Percentiles rank a stretch among this genome's conserved stretches.
Conservation (phyloP, 805 yeast genomes). For the Metschnikowia lunata region DNA sequence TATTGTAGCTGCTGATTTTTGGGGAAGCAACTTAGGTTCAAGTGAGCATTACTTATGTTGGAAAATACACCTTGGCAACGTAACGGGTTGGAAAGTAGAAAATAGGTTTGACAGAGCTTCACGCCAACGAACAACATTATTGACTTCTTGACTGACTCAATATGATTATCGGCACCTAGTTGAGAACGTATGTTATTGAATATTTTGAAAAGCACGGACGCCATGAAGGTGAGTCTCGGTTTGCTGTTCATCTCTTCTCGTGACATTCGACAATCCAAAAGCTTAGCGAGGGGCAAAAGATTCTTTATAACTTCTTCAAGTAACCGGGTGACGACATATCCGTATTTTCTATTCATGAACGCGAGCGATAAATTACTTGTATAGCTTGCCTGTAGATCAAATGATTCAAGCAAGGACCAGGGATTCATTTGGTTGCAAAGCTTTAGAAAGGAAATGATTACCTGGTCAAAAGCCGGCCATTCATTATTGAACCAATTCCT, state of each 20-base stretch:
- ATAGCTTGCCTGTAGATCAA: conserved; percentile 49
- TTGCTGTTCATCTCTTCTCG: conserved; percentile 36
- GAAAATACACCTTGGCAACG: conserved; percentile 59
- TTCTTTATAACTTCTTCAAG: conserved; percentile 34
- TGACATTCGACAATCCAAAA: conserved; percentile 38
- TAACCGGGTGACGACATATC: conserved; percentile 32
- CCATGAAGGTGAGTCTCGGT: conserved; percentile 47
- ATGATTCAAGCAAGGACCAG: conserved; percentile 46
- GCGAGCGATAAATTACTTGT: conserved; percentile 47
- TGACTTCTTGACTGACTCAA: conserved; percentile 38
- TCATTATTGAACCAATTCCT: conserved; percentile 27
- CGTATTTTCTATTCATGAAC: conserved; percentile 41
- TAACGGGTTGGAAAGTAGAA: conserved; percentile 50
- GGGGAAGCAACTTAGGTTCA: conserved; percentile 39
- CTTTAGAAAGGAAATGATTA: conserved; percentile 43
- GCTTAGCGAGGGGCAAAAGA: conserved; percentile 43
- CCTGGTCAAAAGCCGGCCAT: conserved; percentile 45
- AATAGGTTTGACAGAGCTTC: conserved; percentile 53
- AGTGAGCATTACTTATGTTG: conserved; percentile 50
- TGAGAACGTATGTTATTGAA: conserved; percentile 59
- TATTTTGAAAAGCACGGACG: conserved; percentile 51
- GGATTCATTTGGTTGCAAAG: conserved; percentile 52
- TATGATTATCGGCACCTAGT: conserved; percentile 35
- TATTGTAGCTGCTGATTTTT: conserved; percentile 47
- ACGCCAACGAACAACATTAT: conserved; percentile 52